Evolutionary conservation across 2,329 filamentous ascomycete genomes (phyloP).

Genomic region (Diaporthe aspalathi): DNA sequence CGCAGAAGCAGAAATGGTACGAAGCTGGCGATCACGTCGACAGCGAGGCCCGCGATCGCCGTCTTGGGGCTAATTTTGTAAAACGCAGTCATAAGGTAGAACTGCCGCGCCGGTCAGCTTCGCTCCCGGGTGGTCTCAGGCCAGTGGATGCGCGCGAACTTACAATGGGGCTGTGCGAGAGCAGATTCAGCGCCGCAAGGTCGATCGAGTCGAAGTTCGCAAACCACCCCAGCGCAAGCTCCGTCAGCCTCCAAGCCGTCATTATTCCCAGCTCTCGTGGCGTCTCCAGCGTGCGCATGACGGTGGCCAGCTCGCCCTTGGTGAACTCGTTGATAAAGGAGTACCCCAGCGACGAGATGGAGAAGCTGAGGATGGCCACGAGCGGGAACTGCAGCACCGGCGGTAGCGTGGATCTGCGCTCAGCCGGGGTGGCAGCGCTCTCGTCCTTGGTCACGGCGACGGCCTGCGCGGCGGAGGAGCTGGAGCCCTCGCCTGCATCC

Average conservation of each 20-base stretch:
- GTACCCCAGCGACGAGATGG: constrained; percentile 73
- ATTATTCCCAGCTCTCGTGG: constrained; percentile 70
- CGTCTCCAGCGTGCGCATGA: constrained; percentile 73
- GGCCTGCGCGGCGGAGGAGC: constrained; percentile 4
- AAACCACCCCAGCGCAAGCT: constrained; percentile 80
- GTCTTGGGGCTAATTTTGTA: constrained; percentile 76
- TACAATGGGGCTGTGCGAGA: constrained; percentile 80
- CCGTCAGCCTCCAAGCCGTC: constrained; percentile 68
- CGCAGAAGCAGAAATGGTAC: constrained; percentile 82
- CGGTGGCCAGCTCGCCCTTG: constrained; percentile 72
- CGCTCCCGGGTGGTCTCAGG: neutral
- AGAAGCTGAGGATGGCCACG: constrained; percentile 66
- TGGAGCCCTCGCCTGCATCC: constrained; percentile 34
- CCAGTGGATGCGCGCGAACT: constrained; percentile 46
- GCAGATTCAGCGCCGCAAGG: constrained; percentile 71
- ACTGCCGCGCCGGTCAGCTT: constrained; percentile 54
- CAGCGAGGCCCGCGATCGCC: constrained; percentile 69
- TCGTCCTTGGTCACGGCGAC: constrained; percentile 15
- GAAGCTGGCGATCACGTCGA: constrained; percentile 76
- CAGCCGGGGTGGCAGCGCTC: neutral
- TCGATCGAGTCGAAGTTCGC: constrained; percentile 80
- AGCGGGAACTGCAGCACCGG: constrained; percentile 62
- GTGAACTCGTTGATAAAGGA: constrained; percentile 70
- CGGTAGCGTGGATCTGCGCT: constrained; percentile 54
- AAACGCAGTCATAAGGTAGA: constrained; percentile 81